Evolutionary conservation across 306 rosid genomes (phyloP).

Genomic region (Quercus agrifolia): DNA sequence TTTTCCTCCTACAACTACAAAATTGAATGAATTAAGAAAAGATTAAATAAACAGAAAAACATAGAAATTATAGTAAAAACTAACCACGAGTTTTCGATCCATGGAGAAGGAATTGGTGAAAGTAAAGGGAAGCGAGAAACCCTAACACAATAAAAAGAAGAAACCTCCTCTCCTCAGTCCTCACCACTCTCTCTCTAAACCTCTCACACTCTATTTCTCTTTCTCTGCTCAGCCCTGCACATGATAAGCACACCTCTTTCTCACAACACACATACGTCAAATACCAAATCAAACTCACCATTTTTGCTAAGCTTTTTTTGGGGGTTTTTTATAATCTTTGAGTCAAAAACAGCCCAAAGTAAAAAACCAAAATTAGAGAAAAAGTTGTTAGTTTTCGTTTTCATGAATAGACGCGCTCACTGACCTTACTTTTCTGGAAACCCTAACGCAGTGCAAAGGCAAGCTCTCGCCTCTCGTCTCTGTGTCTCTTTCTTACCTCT

Average conservation of each 20-base stretch:
- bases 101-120: constrained; percentile 23
- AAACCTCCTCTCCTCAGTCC: constrained; percentile 37
- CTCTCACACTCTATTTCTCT: constrained; percentile 60
- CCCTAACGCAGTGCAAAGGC: constrained; percentile 40
- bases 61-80: constrained; percentile 4
- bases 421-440: constrained; percentile 52
- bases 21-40: neutral
- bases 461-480: constrained; percentile 3
- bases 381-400: neutral
- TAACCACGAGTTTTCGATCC: constrained; percentile 97
- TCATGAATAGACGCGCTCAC: constrained; percentile 56
- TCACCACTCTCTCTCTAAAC: constrained; percentile 72
- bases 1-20: neutral
- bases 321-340: neutral
- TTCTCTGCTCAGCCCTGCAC: constrained; percentile 63
- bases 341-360: neutral
- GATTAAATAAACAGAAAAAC: neutral
- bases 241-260: constrained; percentile 82
- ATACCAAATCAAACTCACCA: constrained; percentile 63
- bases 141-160: constrained; percentile 25
- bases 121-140: constrained; percentile 19
- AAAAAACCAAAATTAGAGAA: neutral
- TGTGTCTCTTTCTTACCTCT: neutral
- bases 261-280: constrained; percentile 76
- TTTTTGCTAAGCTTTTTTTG: neutral